These are phyloP conservation scores for Blastomyces percursus DNA, from an alignment of 2,329 filamentous ascomycete species.

Conservation along the genomic window DNA sequence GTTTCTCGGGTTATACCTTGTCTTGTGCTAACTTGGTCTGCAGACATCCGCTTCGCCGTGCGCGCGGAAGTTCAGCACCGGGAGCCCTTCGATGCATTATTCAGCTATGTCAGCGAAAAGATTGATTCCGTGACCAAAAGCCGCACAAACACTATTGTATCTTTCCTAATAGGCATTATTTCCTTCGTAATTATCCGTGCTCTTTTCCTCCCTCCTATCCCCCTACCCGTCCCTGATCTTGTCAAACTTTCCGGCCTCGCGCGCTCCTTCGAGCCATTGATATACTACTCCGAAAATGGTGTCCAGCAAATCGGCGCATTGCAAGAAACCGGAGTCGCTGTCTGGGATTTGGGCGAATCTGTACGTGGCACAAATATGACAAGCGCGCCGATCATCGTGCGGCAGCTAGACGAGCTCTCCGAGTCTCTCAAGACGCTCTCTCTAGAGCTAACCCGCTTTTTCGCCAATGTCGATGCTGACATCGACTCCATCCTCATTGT, in stretches of 20 bases:
- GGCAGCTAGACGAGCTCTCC: conserved; percentile 72
- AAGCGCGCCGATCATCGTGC: conserved; percentile 73
- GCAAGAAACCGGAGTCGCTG: conserved; percentile 81
- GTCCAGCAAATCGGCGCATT: conserved; percentile 76
- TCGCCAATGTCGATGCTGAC: conserved; percentile 84
- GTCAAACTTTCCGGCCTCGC: conserved; percentile 85
- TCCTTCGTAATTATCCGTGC: conserved; percentile 55
- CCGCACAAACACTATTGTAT: conserved; percentile 55
- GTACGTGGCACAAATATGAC: conserved; percentile 85
- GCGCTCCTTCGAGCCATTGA: conserved; percentile 83
- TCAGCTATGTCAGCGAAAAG: conserved; percentile 52
- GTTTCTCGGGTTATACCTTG: conserved; percentile 16
- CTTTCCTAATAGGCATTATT: conserved; percentile 51
- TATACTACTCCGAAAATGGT: conserved; percentile 88
- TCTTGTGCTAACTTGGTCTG: not conserved
- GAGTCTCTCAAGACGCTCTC: conserved; percentile 77
- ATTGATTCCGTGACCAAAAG: conserved; percentile 55
- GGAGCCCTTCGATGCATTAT: conserved; percentile 66
- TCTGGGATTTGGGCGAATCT: conserved; percentile 90
- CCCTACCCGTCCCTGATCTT: conserved; percentile 65
- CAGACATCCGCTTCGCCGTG: conserved; percentile 80
- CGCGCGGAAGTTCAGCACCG: conserved; percentile 81
- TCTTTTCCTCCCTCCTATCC: conserved; percentile 56
- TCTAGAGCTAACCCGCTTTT: conserved; percentile 80
- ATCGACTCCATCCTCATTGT: conserved; percentile 86